These are phyloP conservation scores for Ricinus communis DNA, from an alignment of 345 rosid species.

Conservation along the genomic window DNA sequence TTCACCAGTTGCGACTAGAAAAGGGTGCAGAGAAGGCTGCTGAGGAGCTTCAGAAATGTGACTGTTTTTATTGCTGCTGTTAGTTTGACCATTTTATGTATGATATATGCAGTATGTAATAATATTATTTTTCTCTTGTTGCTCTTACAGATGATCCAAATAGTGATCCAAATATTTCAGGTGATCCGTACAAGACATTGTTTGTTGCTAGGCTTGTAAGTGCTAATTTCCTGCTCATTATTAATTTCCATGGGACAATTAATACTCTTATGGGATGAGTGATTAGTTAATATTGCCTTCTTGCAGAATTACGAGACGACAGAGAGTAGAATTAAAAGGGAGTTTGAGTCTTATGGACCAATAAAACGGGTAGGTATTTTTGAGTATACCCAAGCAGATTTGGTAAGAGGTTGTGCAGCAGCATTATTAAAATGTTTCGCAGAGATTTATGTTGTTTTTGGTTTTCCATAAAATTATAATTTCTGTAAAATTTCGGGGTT, in stretches of 20 bases:
- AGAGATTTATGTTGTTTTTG: slow-evolving; percentile 16
- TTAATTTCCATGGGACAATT: not conserved
- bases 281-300: slow-evolving; percentile 17
- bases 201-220: slow-evolving; percentile 96
- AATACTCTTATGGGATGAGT: slow-evolving; percentile 13
- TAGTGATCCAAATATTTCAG: slow-evolving; percentile 71
- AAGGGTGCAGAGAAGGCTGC: slow-evolving; percentile 85
- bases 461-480: not conserved
- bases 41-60: slow-evolving; percentile 77
- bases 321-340: slow-evolving; percentile 98
- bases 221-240: slow-evolving; percentile 10
- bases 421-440: slow-evolving; percentile 26
- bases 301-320: slow-evolving; percentile 95
- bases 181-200: slow-evolving; percentile 98
- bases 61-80: slow-evolving; percentile 18
- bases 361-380: slow-evolving; percentile 97
- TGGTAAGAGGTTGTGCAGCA: slow-evolving; percentile 71
- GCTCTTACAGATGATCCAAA: slow-evolving; percentile 73
- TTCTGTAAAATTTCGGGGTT: not conserved
- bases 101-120: slow-evolving; percentile 6
- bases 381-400: slow-evolving; percentile 55
- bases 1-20: slow-evolving; percentile 71
- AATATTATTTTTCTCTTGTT: slow-evolving; percentile 1
- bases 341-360: slow-evolving; percentile 98
- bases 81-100: not conserved